phyloP scores from a whole-genome alignment of 768 basidiomycete genomes.

The Tulasnella calospora region DNA sequence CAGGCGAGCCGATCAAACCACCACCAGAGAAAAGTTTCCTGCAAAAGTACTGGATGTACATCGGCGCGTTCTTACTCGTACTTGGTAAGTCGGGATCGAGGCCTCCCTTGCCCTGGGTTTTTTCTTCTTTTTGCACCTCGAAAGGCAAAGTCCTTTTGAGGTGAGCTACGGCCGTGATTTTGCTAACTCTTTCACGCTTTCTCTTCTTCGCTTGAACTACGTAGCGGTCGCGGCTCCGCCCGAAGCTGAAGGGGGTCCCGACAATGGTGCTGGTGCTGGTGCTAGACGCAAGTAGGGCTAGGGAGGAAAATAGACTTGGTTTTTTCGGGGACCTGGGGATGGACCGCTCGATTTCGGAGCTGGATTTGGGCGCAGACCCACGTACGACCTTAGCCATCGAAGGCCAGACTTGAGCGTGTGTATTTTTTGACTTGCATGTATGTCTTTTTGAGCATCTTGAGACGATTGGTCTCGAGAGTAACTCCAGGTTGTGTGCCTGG shows the following conservation, averaged over 20 bases:
- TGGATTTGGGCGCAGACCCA: too few relatives aligned
- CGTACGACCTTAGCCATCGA: too few relatives aligned
- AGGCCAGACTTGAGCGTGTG: too few relatives aligned
- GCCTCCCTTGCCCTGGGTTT: too few relatives aligned
- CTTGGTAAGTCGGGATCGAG: constrained; percentile 33
- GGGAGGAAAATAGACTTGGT: not conserved
- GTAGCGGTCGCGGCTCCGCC: constrained; percentile 14
- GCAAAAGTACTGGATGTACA: constrained; percentile 90
- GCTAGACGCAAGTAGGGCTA: not conserved
- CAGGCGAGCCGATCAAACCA: constrained; percentile 60
- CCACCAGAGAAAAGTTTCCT: constrained; percentile 70
- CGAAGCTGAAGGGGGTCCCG: constrained; percentile 7
- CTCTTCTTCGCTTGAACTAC: not conserved
- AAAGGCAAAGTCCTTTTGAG: not conserved
- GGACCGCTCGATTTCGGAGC: too few relatives aligned
- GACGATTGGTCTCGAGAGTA: too few relatives aligned
- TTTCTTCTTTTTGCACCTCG: not conserved
- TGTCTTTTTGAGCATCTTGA: too few relatives aligned
- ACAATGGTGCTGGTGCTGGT: constrained; percentile 7
- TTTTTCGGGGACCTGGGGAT: too few relatives aligned
- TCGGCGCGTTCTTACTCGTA: constrained; percentile 53
- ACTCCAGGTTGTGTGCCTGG: too few relatives aligned
- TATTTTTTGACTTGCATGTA: too few relatives aligned
- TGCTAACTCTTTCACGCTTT: not conserved
- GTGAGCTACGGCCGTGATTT: not conserved